Base-by-base conservation (phyloP, 2,329 filamentous ascomycete genomes). In the Alternaria sp. region DNA sequence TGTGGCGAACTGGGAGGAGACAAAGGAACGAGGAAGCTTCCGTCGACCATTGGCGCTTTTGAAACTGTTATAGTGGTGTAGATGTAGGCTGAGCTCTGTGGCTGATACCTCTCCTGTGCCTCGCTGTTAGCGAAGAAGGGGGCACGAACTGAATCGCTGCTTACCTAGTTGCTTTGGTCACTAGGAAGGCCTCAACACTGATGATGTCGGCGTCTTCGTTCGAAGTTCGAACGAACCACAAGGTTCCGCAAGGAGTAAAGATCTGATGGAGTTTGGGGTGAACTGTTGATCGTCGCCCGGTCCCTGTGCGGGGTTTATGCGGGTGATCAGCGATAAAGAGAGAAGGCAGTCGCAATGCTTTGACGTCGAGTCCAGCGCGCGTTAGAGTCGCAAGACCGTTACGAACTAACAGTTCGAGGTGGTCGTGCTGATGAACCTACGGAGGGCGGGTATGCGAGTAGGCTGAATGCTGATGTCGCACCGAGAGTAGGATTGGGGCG, bases 1-100 rank as follows among this genome's bases (percentile, higher is more conserved):
- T 79, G 81, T 75, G 82, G 82, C 74, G 82, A 84, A 64, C 74
- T 82, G 61, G 82, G 82, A 67, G 82, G 82, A 74, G 82, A 84
- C 69, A 82, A 73, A 68, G 80, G 81, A 73, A 81, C 79, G 73
- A 79, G 77, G 67, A 78, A 77, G 72, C 75, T 80, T 77, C 78
- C 78, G 75, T 80, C 76, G 74, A 82, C 73, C 78, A 80, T 80
- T 79, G 72, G 75, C 67, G 67, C 70, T 73, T 76, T 72, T 58
- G 51, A 57, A 63, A 68, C 41, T 59, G 57, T 61, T 67, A 54
- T 55, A 67, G 52, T 59, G 53, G 62, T 62, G 54, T 47, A 30
- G 28, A 59, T 57, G 62, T 67, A 62, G 57, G 59, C 58, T 66
- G 69, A 56, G 26, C 53, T 64, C 48, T 68, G 61, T 67, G 63